Evolutionary conservation across 371 early-diverging fungal genomes (phyloP).

Genomic region (Spraguea lophii): DNA sequence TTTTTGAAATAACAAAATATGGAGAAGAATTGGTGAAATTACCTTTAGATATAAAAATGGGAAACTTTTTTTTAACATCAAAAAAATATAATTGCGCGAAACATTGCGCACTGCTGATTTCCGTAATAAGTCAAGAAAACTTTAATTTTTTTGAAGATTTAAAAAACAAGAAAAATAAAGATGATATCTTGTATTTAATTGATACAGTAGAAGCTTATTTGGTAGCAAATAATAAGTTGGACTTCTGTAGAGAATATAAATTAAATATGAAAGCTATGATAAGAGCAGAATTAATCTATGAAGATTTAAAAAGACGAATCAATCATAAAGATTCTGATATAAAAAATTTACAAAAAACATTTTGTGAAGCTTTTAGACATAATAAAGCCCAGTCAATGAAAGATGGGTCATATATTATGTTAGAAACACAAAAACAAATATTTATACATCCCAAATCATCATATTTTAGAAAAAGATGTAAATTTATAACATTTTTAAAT

Average conservation of each 20-base stretch:
- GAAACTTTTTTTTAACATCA: slow-evolving; percentile 21
- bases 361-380: slow-evolving; percentile 28
- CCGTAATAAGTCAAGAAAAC: slow-evolving; percentile 27
- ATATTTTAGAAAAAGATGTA: slow-evolving; percentile 29
- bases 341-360: slow-evolving; percentile 12
- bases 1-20: slow-evolving; percentile 17
- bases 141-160: slow-evolving; percentile 28
- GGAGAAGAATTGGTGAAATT: slow-evolving; percentile 20
- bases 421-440: slow-evolving; percentile 3
- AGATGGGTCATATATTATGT: slow-evolving; percentile 27
- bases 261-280: slow-evolving; percentile 17
- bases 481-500: slow-evolving; percentile 34
- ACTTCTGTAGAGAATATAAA: slow-evolving; percentile 17
- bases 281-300: slow-evolving; percentile 11
- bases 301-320: slow-evolving; percentile 3
- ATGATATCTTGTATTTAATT: no score
- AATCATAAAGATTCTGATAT: slow-evolving; percentile 11
- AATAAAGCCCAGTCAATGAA: slow-evolving; percentile 23
- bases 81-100: slow-evolving; percentile 2
- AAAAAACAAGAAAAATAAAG: background rate
- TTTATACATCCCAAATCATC: slow-evolving; percentile 31
- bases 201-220: no score
- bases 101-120: slow-evolving; percentile 14
- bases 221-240: slow-evolving; percentile 14
- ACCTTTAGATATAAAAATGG: slow-evolving; percentile 30